Conservation (phyloP, 208 protist species). For the Trypanosomatidae sp. region DNA sequence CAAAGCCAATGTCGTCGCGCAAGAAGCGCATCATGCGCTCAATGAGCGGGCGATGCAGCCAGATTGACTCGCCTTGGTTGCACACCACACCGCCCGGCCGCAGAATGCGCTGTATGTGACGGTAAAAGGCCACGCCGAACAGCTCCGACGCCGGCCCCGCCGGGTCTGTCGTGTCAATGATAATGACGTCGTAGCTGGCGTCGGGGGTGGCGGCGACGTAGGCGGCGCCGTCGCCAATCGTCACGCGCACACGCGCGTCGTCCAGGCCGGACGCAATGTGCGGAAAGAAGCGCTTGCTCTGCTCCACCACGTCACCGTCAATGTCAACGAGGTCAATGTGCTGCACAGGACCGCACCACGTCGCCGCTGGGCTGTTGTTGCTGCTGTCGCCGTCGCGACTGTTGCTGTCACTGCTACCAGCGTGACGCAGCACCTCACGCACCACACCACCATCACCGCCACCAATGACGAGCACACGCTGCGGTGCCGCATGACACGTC, state of each 20-base stretch:
- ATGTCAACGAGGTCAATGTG: conserved; percentile 94
- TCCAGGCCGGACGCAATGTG: conserved; percentile 60
- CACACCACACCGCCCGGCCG: conserved; percentile 76
- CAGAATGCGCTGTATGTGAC: conserved; percentile 58
- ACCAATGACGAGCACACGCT: conserved; percentile 95
- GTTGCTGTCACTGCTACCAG: not conserved
- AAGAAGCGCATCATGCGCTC: conserved; percentile 74
- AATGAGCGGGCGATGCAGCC: conserved; percentile 89
- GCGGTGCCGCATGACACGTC: conserved; percentile 78
- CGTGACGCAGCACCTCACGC: conserved; percentile 88
- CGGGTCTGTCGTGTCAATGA: conserved; percentile 92
- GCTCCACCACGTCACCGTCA: conserved; percentile 85
- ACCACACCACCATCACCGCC: conserved; percentile 97
- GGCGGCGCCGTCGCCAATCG: conserved; percentile 72
- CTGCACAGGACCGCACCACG: conserved; percentile 80
- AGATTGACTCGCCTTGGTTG: conserved; percentile 86
- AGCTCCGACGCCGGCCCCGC: conserved; percentile 83
- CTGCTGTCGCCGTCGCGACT: not conserved
- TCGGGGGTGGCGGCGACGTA: conserved; percentile 73
- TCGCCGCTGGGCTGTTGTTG: conserved; percentile 6
- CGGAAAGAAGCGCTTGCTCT: conserved; percentile 78
- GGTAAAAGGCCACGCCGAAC: conserved; percentile 82
- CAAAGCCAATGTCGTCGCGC: conserved; percentile 68
- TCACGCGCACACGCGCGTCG: conserved; percentile 55
- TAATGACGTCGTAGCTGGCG: conserved; percentile 88